Conservation (phyloP, 2,329 filamentous ascomycete species). For the Dothidotthia symphoricarpi region DNA sequence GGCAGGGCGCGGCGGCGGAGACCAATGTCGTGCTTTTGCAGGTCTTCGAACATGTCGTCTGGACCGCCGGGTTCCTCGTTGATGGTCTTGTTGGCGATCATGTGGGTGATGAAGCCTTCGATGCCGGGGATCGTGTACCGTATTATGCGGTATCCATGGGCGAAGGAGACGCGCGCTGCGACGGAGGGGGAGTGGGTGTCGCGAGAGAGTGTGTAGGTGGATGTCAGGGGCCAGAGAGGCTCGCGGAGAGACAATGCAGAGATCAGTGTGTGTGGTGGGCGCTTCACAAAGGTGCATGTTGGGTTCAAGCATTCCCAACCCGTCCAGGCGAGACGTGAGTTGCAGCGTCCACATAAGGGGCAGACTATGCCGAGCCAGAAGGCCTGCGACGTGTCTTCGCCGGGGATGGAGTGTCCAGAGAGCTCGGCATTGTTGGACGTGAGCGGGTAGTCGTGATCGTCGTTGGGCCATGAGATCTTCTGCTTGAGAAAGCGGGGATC, state of each 20-base stretch:
- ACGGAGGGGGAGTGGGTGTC: conserved; percentile 34
- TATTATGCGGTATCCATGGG: conserved; percentile 45
- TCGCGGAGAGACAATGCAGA: conserved; percentile 33
- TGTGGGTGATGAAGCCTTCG: conserved; percentile 52
- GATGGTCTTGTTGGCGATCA: conserved; percentile 56
- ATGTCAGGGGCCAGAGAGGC: conserved; percentile 37
- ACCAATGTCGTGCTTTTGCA: conserved; percentile 45
- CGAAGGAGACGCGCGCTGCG: conserved; percentile 33
- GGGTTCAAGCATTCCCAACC: conserved; percentile 60
- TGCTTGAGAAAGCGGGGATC: conserved; percentile 58
- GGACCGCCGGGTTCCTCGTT: conserved; percentile 56
- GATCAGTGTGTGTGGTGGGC: conserved; percentile 32
- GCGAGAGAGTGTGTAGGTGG: conserved; percentile 32
- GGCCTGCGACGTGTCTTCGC: conserved; percentile 51
- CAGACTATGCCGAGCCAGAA: conserved; percentile 67
- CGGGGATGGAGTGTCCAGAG: conserved; percentile 38
- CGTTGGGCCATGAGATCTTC: conserved; percentile 47
- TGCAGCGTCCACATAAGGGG: conserved; percentile 61
- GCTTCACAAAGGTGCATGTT: conserved; percentile 51
- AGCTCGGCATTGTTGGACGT: conserved; percentile 20
- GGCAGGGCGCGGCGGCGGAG: conserved; percentile 18
- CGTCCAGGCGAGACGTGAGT: conserved; percentile 59
- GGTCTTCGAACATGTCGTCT: conserved; percentile 58
- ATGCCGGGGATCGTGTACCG: conserved; percentile 51
- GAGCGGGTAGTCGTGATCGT: conserved; percentile 41